Base-by-base conservation (phyloP, 2,329 filamentous ascomycete species). In the Penicillium sp. region DNA sequence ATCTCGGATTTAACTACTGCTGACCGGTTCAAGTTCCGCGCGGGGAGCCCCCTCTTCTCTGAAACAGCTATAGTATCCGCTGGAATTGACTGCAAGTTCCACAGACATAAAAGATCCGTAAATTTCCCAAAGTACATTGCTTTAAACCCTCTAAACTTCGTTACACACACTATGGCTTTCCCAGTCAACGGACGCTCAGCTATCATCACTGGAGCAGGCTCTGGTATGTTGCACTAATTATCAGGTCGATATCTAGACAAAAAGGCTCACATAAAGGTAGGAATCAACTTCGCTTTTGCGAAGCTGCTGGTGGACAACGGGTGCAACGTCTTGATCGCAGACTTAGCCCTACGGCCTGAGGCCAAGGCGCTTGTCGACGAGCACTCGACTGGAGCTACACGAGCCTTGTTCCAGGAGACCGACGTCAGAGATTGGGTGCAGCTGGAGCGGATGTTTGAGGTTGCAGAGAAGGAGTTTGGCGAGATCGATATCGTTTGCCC, bases 201-300 rank as follows among this genome's bases (percentile, higher is more conserved):
- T 10, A 76, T 80, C 38, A 65, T 80, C 24, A 80, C 77, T 9
- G 77, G 77, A 26, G 77, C 74, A 31, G 77, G 77, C 22, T 78
- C 76, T 38, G 77, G 76, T 73, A 61, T 50, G 62, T 60, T 14
- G 22, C 11, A 58, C 34, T 39, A 9, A 3, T 13, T 8, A 26
- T 10, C 20, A 9, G 14, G 24, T 4, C 23, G 32, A 37, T 23
- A 32, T 16, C 28, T 34, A 32, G 4, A 37, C 7, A 5, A 7
- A 9, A 10, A 14, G 22, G 31, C 52, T 50, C 31, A 39, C 42
- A 38, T 6, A 18, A 14, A 14, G 20, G 8, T 45, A 74, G 73
- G 73, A 13, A 75, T 75, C 44, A 74, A 74, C 51, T 58, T 74
- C 29, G 62, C 64, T 40, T 75, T 75, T 44, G 69, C 70, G 23